phyloP scores from a whole-genome alignment of 2,329 filamentous ascomycete genomes.

The Cladobotryum mycophilum region DNA sequence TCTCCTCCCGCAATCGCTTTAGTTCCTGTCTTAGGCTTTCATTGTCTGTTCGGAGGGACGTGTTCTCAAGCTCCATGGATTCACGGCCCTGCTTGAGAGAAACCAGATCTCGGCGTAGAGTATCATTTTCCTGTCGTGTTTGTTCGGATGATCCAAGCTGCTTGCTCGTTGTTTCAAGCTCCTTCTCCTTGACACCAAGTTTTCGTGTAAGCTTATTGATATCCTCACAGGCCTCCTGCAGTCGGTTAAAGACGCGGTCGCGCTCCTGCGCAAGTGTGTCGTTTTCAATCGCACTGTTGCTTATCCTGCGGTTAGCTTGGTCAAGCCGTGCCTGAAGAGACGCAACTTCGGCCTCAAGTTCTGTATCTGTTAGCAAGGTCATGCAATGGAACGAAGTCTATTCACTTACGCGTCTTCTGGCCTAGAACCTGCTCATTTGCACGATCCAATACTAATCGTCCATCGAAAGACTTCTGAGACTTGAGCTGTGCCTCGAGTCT shows the following conservation, averaged over 20 bases:
- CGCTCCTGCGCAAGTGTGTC: slow-evolving; percentile 58
- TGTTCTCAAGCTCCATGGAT: slow-evolving; percentile 35
- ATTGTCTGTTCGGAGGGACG: slow-evolving; percentile 35
- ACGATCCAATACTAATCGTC: slow-evolving; percentile 37
- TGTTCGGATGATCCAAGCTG: slow-evolving; percentile 36
- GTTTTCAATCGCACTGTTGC: slow-evolving; percentile 56
- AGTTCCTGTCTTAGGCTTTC: slow-evolving; percentile 31
- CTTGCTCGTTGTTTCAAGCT: slow-evolving; percentile 36
- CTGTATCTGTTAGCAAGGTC: slow-evolving; percentile 25
- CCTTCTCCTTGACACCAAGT: slow-evolving; percentile 35
- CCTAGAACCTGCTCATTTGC: slow-evolving; percentile 38
- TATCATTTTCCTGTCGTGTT: slow-evolving; percentile 32
- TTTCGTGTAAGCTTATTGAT: slow-evolving; percentile 45
- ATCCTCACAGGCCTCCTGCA: slow-evolving; percentile 54
- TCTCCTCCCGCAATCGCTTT: slow-evolving; percentile 32
- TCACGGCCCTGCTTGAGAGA: slow-evolving; percentile 33
- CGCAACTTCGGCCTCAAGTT: slow-evolving; percentile 53
- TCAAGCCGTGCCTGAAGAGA: slow-evolving; percentile 56
- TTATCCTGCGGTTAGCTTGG: slow-evolving; percentile 55
- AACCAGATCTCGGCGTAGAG: slow-evolving; percentile 35
- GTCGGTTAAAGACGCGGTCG: slow-evolving; percentile 57
- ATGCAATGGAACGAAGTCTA: background rate
- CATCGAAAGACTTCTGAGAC: slow-evolving; percentile 36
- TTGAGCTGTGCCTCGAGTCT: slow-evolving; percentile 44
- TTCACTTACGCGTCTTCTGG: slow-evolving; percentile 51